Evolutionary conservation across 179 eudicot genomes (phyloP), one percentile per base, ranked within the genome.

Genomic region (Beta lomatogona): DNA sequence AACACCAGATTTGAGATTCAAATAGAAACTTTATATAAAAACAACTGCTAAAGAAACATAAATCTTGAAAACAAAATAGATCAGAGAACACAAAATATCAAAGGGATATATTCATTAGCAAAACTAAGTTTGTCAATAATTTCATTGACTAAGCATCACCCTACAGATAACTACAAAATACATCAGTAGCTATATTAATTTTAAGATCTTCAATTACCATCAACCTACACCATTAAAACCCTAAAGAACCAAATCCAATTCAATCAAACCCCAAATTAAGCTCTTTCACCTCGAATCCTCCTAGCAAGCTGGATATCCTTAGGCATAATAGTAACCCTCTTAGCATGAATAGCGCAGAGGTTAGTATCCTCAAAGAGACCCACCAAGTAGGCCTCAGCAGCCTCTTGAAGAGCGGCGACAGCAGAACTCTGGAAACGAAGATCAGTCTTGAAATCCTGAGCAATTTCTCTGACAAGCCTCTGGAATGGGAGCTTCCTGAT

Each of bases 381-480:
- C 1, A 63, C 67, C 36, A 63, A 22, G 41, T 63, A 63, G 0
- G 67, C 67, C 14, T 63, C 67, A 0, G 67, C 67, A 8, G 67
- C 36, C 15, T 63, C 67, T 11, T 63, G 67, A 8, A 63, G 67
- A 3, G 67, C 67, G 16, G 67, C 67, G 4, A 63, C 67, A 9
- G 67, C 67, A 0, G 67, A 63, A 15, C 67, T 63, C 36, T 63
- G 67, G 36, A 63, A 63, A 4, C 67, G 67, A 4, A 63, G 67
- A 63, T 63, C 67, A 11, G 67, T 63, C 36, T 63, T 63, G 67
- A 63, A 63, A 63, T 63, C 67, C 41, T 63, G 67, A 63, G 67
- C 67, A 1, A 63, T 63, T 63, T 63, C 67, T 21, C 67, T 9
- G 41, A 63, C 67, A 9, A 63, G 36, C 4, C 67, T 63, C 67